phyloP scores from a whole-genome alignment of 768 basidiomycete genomes.

The Hortiboletus campestris region DNA sequence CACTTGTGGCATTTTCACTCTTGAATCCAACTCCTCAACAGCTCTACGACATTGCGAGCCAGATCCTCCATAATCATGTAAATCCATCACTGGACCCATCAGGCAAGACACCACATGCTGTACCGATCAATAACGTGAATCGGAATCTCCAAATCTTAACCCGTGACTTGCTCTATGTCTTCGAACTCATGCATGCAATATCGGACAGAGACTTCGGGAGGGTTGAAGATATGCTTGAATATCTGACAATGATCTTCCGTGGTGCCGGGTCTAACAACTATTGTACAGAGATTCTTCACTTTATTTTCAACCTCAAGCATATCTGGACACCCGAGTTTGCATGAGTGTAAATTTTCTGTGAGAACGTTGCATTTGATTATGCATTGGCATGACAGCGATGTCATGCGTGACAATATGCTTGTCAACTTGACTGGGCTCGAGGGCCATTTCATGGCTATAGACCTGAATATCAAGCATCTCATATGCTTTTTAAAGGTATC shows the following conservation, averaged over 20 bases:
- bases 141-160: too few relatives aligned
- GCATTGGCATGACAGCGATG: too few relatives aligned
- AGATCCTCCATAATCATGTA: too few relatives aligned
- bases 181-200: slow-evolving; percentile 29
- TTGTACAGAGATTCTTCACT: slow-evolving; percentile 17
- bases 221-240: slow-evolving; percentile 28
- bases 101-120: too few relatives aligned
- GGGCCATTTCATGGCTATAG: slow-evolving; percentile 36
- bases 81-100: too few relatives aligned
- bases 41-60: too few relatives aligned
- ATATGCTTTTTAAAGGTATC: slow-evolving; percentile 35
- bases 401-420: slow-evolving; percentile 19
- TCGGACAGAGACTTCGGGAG: slow-evolving; percentile 33
- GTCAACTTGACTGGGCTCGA: slow-evolving; percentile 33
- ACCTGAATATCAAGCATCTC: slow-evolving; percentile 39
- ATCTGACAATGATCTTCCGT: slow-evolving; percentile 17
- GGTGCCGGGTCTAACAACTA: slow-evolving; percentile 23
- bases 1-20: too few relatives aligned
- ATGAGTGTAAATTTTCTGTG: too few relatives aligned
- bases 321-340: slow-evolving; percentile 27
- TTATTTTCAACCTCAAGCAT: slow-evolving; percentile 21
- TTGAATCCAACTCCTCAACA: too few relatives aligned
- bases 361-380: too few relatives aligned
- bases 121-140: too few relatives aligned
- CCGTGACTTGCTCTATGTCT: slow-evolving; percentile 32